Percentiles rank a stretch among this genome's conserved stretches.
Conservation (phyloP, 148 eudicot genomes). For the Silene uniflora region DNA sequence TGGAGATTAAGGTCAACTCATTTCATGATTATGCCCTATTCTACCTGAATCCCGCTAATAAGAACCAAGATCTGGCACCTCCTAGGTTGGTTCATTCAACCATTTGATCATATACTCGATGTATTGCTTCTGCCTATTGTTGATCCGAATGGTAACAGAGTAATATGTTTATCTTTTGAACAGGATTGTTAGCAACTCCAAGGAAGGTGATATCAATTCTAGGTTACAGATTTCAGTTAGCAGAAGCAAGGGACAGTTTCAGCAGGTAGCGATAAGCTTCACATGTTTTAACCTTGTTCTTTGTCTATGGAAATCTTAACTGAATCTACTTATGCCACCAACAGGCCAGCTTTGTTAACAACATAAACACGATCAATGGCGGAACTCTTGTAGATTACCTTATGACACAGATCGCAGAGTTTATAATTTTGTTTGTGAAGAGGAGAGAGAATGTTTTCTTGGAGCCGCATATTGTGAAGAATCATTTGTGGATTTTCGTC, state of each 20-base stretch:
- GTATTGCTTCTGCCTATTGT: neutral
- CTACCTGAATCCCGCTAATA: conserved; percentile 44
- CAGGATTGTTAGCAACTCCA: conserved; percentile 53
- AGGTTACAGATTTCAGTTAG: conserved; percentile 87
- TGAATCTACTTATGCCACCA: neutral
- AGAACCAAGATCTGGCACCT: conserved; percentile 28
- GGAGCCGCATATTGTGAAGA: conserved; percentile 72
- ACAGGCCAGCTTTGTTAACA: conserved; percentile 96
- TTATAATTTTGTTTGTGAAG: conserved; percentile 46
- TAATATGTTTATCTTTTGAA: neutral
- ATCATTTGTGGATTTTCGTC: conserved; percentile 87
- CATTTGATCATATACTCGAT: neutral
- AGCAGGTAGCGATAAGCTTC: conserved; percentile 50
- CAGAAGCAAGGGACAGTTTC: conserved; percentile 77
- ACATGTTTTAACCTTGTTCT: neutral
- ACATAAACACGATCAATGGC: conserved; percentile 85
- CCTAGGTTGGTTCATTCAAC: conserved; percentile 36
- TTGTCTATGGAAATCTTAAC: neutral
- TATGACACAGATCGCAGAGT: conserved; percentile 58
- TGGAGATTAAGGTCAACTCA: conserved; percentile 54
- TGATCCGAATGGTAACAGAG: neutral
- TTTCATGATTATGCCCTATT: conserved; percentile 71
- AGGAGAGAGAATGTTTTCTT: conserved; percentile 61
- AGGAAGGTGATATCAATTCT: conserved; percentile 37
- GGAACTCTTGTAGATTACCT: conserved; percentile 95